A percentile compares a stretch with the other conserved stretches of the same genome.
phyloP scores from a whole-genome alignment of 2,329 filamentous ascomycete species.

The Fusarium multiceps region DNA sequence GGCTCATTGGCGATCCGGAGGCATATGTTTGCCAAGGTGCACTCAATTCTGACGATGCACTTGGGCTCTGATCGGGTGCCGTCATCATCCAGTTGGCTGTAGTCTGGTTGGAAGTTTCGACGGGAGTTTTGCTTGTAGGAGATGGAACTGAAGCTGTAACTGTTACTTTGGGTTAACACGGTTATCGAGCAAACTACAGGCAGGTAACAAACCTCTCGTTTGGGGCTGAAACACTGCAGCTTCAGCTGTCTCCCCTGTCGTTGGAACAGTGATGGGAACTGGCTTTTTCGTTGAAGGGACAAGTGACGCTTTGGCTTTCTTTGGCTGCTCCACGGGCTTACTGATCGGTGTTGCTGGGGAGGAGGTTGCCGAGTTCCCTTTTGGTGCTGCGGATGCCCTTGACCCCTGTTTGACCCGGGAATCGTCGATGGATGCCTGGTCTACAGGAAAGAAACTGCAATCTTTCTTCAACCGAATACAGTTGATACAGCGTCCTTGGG shows the following conservation, averaged over 20 bases:
- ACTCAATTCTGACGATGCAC: constrained; percentile 58
- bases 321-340: constrained; percentile 55
- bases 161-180: constrained; percentile 6
- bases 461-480: constrained; percentile 96
- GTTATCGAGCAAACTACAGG: constrained; percentile 32
- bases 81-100: constrained; percentile 59
- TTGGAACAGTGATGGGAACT: constrained; percentile 57
- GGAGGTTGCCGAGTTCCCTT: constrained; percentile 59
- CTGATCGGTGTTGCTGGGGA: constrained; percentile 60
- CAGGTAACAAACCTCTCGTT: constrained; percentile 56
- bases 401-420: constrained; percentile 56
- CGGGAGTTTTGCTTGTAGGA: constrained; percentile 10
- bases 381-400: constrained; percentile 54
- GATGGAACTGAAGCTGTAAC: constrained; percentile 25
- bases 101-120: constrained; percentile 53
- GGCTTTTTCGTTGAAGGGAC: constrained; percentile 58
- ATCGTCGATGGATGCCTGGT: constrained; percentile 72
- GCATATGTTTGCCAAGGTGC: constrained; percentile 62
- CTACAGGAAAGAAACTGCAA: constrained; percentile 91
- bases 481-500: constrained; percentile 84
- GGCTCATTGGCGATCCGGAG: constrained; percentile 62
- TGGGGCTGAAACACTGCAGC: constrained; percentile 55
- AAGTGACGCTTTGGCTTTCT: constrained; percentile 53
- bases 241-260: constrained; percentile 54
- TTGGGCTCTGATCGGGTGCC: constrained; percentile 54